These are phyloP conservation scores for Teratosphaeria gauchensis DNA, from an alignment of 2,329 filamentous ascomycete species.

Conservation along the genomic window DNA sequence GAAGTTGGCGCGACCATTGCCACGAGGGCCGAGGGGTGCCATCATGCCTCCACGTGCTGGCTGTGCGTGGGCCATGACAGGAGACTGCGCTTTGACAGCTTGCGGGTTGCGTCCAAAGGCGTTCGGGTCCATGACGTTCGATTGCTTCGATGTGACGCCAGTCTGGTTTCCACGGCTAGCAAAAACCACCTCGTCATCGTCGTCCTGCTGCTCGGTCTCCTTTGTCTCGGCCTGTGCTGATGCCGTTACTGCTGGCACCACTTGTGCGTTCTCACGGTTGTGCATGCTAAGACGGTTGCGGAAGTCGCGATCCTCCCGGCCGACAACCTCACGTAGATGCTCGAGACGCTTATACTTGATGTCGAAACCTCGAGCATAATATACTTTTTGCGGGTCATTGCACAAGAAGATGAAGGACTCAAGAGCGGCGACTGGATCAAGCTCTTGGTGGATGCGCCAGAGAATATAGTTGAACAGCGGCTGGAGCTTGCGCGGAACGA, in stretches of 20 bases:
- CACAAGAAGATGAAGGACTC: constrained; percentile 44
- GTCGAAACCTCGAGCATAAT: constrained; percentile 40
- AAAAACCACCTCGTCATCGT: constrained; percentile 17
- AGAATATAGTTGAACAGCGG: constrained; percentile 43
- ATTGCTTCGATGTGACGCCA: constrained; percentile 20
- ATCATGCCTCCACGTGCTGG: constrained; percentile 10
- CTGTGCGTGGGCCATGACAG: constrained; percentile 3
- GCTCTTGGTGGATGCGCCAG: constrained; percentile 42
- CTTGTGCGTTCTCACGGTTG: constrained; percentile 14
- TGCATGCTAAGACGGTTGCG: constrained; percentile 26
- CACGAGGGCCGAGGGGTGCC: constrained; percentile 11
- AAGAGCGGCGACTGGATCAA: constrained; percentile 37
- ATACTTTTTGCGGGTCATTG: constrained; percentile 38
- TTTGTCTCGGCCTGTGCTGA: background rate
- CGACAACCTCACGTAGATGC: constrained; percentile 40
- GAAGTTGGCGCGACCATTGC: constrained; percentile 15
- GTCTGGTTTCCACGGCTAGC: constrained; percentile 22
- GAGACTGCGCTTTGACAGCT: constrained; percentile 1
- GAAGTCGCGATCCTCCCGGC: constrained; percentile 40
- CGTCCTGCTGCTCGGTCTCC: constrained; percentile 7
- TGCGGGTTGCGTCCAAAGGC: constrained; percentile 35
- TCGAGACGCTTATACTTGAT: constrained; percentile 41
- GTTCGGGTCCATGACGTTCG: constrained; percentile 37
- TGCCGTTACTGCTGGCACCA: background rate
- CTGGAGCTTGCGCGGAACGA: constrained; percentile 32